Conservation (phyloP, 306 rosid species). For the Prunus mongolica region DNA sequence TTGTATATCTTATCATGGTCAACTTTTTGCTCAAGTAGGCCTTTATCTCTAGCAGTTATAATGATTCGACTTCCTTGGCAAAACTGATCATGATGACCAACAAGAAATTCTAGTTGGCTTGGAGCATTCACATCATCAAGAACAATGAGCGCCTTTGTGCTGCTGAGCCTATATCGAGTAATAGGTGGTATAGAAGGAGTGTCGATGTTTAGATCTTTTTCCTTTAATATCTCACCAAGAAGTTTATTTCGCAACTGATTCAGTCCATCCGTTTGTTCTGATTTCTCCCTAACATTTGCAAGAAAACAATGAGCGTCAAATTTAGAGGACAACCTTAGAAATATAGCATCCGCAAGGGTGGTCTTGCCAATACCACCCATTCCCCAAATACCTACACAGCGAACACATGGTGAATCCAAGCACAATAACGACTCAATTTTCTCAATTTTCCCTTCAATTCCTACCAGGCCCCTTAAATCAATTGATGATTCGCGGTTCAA, state of each 20-base stretch:
- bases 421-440: too few species aligned
- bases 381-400: too few species aligned
- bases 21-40: background rate
- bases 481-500: too few species aligned
- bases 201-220: background rate
- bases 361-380: too few species aligned
- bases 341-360: background rate
- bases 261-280: background rate
- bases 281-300: background rate
- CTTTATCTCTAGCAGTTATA: constrained; percentile 2
- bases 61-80: constrained; percentile 5
- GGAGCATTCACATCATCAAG: background rate
- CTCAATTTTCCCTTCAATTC: too few species aligned
- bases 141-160: background rate
- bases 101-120: background rate
- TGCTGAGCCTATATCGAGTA: background rate
- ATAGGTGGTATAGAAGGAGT: background rate
- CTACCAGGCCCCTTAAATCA: too few species aligned
- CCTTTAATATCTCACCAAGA: background rate
- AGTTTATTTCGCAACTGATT: background rate
- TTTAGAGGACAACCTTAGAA: background rate
- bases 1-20: background rate
- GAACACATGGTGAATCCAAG: background rate
- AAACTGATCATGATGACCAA: background rate
- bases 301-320: background rate